Conservation (phyloP, 2,329 filamentous ascomycete species). For the Diaporthe sp. region DNA sequence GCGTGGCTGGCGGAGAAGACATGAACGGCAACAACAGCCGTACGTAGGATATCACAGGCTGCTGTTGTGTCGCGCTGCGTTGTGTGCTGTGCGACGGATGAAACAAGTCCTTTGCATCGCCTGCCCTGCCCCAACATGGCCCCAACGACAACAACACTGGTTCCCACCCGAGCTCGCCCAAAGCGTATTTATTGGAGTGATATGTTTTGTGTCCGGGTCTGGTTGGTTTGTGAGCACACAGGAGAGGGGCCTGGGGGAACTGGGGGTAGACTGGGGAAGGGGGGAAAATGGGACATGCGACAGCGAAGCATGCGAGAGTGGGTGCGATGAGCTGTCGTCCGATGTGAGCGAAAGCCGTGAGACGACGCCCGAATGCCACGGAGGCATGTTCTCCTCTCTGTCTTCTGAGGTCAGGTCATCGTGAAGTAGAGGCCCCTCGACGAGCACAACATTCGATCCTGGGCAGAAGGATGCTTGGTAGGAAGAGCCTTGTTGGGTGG, state of each 20-base stretch:
- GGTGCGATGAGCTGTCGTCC: slow-evolving; percentile 24
- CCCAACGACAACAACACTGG: neutral
- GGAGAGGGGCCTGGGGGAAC: neutral
- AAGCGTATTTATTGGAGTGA: neutral
- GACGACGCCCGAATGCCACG: neutral
- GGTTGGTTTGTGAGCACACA: slow-evolving; percentile 8
- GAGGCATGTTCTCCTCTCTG: neutral
- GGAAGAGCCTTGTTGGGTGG: neutral
- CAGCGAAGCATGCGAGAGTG: slow-evolving; percentile 25
- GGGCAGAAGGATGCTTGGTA: neutral
- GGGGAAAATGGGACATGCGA: neutral
- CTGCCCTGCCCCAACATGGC: neutral
- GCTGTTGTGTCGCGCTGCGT: neutral
- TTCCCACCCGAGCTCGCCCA: slow-evolving; percentile 1
- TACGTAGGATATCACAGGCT: slow-evolving; percentile 16
- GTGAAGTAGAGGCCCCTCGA: neutral
- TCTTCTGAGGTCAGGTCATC: neutral
- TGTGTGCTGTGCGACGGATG: slow-evolving; percentile 15
- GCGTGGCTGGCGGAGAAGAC: slow-evolving; percentile 17
- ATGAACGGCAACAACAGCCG: neutral
- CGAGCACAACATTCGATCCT: slow-evolving; percentile 3
- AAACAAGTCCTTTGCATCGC: slow-evolving; percentile 28
- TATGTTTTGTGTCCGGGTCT: slow-evolving; percentile 18
- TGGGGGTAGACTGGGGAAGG: slow-evolving; percentile 1
- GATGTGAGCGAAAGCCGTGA: neutral